phyloP scores from a whole-genome alignment of 441 rosid species.

The Brassica hybrid region DNA sequence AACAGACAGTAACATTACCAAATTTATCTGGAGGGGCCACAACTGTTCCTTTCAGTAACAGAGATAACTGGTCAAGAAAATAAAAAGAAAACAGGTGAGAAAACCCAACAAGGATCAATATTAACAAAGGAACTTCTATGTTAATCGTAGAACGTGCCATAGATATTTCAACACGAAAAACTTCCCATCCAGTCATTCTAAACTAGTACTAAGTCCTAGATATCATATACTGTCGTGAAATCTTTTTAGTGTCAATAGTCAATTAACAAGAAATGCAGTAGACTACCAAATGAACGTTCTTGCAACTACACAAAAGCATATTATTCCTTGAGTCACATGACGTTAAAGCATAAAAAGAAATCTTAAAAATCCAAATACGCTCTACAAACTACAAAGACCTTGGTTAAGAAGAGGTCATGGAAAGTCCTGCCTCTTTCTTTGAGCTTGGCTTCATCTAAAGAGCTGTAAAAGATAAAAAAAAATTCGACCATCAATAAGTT shows the following conservation, averaged over 20 bases:
- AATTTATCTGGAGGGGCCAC: conserved; percentile 99
- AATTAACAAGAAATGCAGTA: background rate
- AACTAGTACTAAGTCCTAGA: conserved; percentile 12
- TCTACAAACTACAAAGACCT: conserved; percentile 56
- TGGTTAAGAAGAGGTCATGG: conserved; percentile 91
- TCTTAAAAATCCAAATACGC: conserved; percentile 6
- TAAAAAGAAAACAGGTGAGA: conserved; percentile 32
- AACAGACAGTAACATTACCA: conserved; percentile 56
- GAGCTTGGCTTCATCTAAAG: conserved; percentile 87
- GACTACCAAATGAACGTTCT: background rate
- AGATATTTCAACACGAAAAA: conserved; percentile 5
- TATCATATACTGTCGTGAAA: background rate
- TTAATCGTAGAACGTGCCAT: conserved; percentile 6
- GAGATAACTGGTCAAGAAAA: conserved; percentile 64
- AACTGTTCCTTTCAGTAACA: conserved; percentile 93
- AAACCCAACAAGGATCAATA: conserved; percentile 22
- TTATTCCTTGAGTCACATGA: background rate
- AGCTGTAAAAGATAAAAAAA: conserved; percentile 53
- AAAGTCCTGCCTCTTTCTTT: conserved; percentile 91
- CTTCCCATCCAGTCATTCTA: background rate
- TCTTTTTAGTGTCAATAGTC: background rate
- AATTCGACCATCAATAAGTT: conserved; percentile 1
- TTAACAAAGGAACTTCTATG: conserved; percentile 16
- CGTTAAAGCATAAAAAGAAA: conserved; percentile 4
- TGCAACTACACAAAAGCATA: conserved; percentile 6